Conservation (phyloP, 129 eudicot species). For the Pulicaria dysenterica region DNA sequence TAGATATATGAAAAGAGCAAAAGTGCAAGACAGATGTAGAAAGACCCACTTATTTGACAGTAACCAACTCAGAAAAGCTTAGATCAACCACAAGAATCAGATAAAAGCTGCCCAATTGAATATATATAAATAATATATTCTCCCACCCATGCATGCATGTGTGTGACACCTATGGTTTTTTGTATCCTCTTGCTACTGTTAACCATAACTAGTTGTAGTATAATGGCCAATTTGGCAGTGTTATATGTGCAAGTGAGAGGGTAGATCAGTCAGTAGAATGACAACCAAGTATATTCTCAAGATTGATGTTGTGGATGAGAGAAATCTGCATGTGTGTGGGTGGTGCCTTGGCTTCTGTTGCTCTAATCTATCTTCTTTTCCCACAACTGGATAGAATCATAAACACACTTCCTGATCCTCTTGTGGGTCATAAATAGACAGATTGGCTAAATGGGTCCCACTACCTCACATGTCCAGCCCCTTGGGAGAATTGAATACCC, state of each 20-base stretch:
- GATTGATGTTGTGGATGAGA: constrained; percentile 63
- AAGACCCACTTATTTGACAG: constrained; percentile 40
- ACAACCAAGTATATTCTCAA: constrained; percentile 65
- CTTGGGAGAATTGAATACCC: constrained; percentile 30
- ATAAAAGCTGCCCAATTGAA: constrained; percentile 29
- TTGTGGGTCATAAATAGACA: constrained; percentile 52
- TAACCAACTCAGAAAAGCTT: constrained; percentile 40
- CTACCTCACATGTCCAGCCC: constrained; percentile 62
- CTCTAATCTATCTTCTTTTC: constrained; percentile 52
- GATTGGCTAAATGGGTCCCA: constrained; percentile 70
- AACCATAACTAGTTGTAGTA: constrained; percentile 38
- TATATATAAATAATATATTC: constrained; percentile 27
- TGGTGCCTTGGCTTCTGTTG: constrained; percentile 43
- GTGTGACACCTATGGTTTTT: constrained; percentile 50
- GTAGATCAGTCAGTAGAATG: constrained; percentile 37
- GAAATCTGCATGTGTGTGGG: constrained; percentile 46
- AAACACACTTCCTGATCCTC: constrained; percentile 46
- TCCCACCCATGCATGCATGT: constrained; percentile 50
- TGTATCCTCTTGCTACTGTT: constrained; percentile 36
- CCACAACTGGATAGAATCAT: constrained; percentile 68
- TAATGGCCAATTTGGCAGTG: constrained; percentile 26
- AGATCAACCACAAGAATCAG: constrained; percentile 40
- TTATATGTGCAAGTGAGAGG: constrained; percentile 40
- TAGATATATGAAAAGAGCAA: constrained; percentile 30
- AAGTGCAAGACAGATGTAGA: constrained; percentile 38